Percentiles rank a stretch among this genome's conserved stretches.
These are phyloP conservation scores for Monilinia polystroma DNA, from an alignment of 2,329 filamentous ascomycete genomes.

Conservation along the genomic window DNA sequence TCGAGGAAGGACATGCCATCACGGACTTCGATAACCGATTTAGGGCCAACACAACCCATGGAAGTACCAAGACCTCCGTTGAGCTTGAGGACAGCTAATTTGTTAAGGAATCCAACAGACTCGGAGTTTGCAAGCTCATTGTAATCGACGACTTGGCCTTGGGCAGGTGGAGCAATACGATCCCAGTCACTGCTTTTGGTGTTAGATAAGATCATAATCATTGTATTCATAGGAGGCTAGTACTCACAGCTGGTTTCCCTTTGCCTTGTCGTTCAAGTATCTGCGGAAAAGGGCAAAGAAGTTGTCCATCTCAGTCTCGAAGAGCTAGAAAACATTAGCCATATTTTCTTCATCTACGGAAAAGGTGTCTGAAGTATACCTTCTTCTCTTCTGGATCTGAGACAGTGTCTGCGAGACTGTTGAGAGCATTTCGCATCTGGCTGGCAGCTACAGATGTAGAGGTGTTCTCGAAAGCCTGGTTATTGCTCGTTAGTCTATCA, in stretches of 20 bases:
- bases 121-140: slow-evolving; percentile 84
- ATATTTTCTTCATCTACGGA: neutral
- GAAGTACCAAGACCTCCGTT: slow-evolving; percentile 99
- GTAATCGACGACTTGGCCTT: slow-evolving; percentile 94
- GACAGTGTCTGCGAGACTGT: slow-evolving; percentile 86
- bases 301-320: slow-evolving; percentile 99
- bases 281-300: slow-evolving; percentile 98
- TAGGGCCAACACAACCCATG: slow-evolving; percentile 98
- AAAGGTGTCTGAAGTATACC: slow-evolving; percentile 51
- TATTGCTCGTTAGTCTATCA: slow-evolving; percentile 9
- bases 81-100: slow-evolving; percentile 97
- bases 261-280: slow-evolving; percentile 98
- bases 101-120: slow-evolving; percentile 91
- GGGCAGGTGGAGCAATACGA: slow-evolving; percentile 89
- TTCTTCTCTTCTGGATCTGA: slow-evolving; percentile 79
- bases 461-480: slow-evolving; percentile 96
- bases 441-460: slow-evolving; percentile 96
- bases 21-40: slow-evolving; percentile 98
- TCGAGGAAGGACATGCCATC: slow-evolving; percentile 99
- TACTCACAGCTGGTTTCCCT: slow-evolving; percentile 83
- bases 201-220: slow-evolving; percentile 27
- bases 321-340: slow-evolving; percentile 58
- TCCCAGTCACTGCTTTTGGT: slow-evolving; percentile 77
- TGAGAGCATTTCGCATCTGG: slow-evolving; percentile 98
- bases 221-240: neutral